These are phyloP conservation scores for Sporothrix mexicana DNA, from an alignment of 2,329 filamentous ascomycete genomes.

Conservation along the genomic window DNA sequence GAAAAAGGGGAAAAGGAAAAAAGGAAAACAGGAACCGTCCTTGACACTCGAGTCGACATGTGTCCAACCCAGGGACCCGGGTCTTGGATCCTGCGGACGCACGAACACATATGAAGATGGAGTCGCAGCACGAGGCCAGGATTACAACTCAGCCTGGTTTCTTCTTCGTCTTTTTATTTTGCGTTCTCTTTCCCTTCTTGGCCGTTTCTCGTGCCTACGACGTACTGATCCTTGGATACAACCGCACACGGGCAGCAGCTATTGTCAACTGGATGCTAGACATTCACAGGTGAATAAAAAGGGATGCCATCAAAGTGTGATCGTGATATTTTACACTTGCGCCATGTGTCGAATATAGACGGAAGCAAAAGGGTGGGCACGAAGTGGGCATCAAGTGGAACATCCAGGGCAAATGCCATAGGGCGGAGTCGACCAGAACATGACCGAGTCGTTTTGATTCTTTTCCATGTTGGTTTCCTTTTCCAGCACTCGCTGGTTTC, in stretches of 20 bases:
- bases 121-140: neutral
- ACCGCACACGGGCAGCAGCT: neutral
- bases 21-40: neutral
- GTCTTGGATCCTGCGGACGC: neutral
- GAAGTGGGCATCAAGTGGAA: no score
- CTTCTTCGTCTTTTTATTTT: neutral
- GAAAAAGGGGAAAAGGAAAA: neutral
- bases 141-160: neutral
- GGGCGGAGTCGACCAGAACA: neutral
- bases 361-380: neutral
- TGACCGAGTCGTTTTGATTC: neutral
- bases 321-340: neutral
- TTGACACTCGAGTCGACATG: neutral
- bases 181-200: neutral
- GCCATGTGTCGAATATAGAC: constrained; percentile 9
- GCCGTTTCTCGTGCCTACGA: neutral
- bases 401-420: neutral
- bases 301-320: neutral
- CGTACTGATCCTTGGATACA: neutral
- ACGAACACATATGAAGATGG: neutral
- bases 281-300: neutral
- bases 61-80: constrained; percentile 16
- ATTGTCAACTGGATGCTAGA: neutral
- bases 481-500: neutral
- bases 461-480: no score